Conservation (phyloP, 331 rosid species). For the Telfairia occidentalis region DNA sequence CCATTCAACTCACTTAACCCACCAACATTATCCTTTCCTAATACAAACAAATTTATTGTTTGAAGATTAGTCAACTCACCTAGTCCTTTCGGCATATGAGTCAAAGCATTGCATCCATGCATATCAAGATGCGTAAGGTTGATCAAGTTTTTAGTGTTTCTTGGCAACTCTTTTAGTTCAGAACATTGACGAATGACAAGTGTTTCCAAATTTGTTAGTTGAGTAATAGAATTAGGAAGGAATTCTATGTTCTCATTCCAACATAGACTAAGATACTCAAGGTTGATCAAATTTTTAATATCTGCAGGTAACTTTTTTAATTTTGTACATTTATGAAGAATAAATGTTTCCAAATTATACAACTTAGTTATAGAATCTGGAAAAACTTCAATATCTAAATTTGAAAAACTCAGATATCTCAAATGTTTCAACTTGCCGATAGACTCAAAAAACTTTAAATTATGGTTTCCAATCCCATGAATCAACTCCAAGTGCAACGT, state of each 20-base stretch:
- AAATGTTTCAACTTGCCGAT: neutral
- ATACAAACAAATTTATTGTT: neutral
- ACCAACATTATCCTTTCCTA: neutral
- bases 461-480: neutral
- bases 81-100: neutral
- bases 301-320: neutral
- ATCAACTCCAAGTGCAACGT: neutral
- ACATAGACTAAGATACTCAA: neutral
- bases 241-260: too few species aligned
- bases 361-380: neutral
- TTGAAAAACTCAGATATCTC: neutral
- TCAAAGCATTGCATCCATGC: neutral
- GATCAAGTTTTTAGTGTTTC: neutral
- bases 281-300: neutral
- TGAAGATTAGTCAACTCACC: neutral
- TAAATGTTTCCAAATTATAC: neutral
- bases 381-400: neutral
- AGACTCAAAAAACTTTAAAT: neutral
- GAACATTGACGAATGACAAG: neutral
- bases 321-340: accelerated
- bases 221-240: neutral
- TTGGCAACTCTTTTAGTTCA: neutral
- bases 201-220: neutral
- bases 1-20: neutral
- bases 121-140: neutral